phyloP scores from a whole-genome alignment of 768 basidiomycete species.

The Leccinum subtestaceum region DNA sequence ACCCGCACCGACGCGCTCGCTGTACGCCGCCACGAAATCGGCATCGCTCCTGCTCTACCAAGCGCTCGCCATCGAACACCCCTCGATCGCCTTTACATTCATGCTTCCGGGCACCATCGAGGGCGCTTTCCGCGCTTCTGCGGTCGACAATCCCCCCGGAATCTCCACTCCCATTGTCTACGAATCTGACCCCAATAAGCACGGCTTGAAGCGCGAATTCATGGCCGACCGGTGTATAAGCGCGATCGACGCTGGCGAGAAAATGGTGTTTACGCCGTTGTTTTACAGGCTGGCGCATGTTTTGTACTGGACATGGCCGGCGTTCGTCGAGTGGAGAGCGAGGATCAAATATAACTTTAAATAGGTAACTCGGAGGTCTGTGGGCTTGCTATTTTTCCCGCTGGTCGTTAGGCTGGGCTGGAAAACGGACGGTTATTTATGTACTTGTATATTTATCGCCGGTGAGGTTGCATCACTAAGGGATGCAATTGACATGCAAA shows the following conservation, averaged over 20 bases:
- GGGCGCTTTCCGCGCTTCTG: conserved; percentile 75
- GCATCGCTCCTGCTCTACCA: conserved; percentile 78
- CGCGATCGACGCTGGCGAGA: conserved; percentile 59
- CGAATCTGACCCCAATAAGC: conserved; percentile 52
- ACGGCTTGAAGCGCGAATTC: conserved; percentile 54
- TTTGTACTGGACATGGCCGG: conserved; percentile 64
- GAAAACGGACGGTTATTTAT: background rate
- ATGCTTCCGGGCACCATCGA: conserved; percentile 70
- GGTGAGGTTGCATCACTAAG: no score
- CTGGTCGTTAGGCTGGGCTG: background rate
- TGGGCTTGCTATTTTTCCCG: background rate
- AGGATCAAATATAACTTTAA: conserved; percentile 65
- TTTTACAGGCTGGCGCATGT: conserved; percentile 47
- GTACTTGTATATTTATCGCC: background rate
- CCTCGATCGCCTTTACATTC: conserved; percentile 57
- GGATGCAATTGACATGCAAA: no score
- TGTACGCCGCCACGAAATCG: conserved; percentile 84
- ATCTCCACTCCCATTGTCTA: conserved; percentile 29
- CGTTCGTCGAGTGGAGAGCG: conserved; percentile 55
- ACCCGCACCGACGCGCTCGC: conserved; percentile 79
- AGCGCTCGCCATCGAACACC: conserved; percentile 77
- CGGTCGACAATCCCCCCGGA: conserved; percentile 54
- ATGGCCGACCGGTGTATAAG: conserved; percentile 60
- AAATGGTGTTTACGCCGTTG: conserved; percentile 56
- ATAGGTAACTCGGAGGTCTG: conserved; percentile 8